These are phyloP conservation scores for Penicillium ucsense DNA, from an alignment of 495 filamentous ascomycete species.

Conservation along the genomic window DNA sequence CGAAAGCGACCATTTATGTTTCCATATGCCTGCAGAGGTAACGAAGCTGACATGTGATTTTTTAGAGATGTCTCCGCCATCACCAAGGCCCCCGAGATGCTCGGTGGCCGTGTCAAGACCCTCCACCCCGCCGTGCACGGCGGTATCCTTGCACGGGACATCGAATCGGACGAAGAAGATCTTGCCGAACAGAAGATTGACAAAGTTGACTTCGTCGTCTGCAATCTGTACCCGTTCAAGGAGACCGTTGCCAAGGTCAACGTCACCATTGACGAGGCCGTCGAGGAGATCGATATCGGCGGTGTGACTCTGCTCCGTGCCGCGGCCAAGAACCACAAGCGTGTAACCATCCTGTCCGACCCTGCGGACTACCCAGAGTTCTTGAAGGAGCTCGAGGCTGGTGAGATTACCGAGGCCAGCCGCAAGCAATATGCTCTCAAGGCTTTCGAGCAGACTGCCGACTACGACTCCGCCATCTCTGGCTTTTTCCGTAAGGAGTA, in stretches of 20 bases:
- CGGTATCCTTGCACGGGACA: slow-evolving; percentile 84
- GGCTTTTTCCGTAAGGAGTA: slow-evolving; percentile 97
- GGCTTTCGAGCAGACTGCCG: slow-evolving; percentile 97
- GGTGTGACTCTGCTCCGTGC: slow-evolving; percentile 94
- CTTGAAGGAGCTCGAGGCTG: slow-evolving; percentile 76
- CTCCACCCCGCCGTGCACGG: slow-evolving; percentile 93
- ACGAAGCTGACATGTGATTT: slow-evolving; percentile 7
- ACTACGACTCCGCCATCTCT: slow-evolving; percentile 89
- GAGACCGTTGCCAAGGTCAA: slow-evolving; percentile 94
- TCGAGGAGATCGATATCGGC: slow-evolving; percentile 97
- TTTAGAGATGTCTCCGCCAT: slow-evolving; percentile 91
- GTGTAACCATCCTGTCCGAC: slow-evolving; percentile 91
- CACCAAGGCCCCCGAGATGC: slow-evolving; percentile 97
- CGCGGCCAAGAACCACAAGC: slow-evolving; percentile 92
- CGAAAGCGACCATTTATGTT: background rate
- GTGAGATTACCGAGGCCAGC: slow-evolving; percentile 73
- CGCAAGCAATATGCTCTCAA: slow-evolving; percentile 86
- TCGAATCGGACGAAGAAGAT: slow-evolving; percentile 90
- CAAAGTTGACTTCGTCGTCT: slow-evolving; percentile 97
- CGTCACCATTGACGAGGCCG: slow-evolving; percentile 89
- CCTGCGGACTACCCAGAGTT: slow-evolving; percentile 90
- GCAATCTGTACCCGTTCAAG: slow-evolving; percentile 98
- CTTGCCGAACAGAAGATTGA: slow-evolving; percentile 92
- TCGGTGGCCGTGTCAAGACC: slow-evolving; percentile 92
- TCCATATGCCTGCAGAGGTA: background rate